These are phyloP conservation scores for Penicillium egyptiacum DNA, from an alignment of 495 filamentous ascomycete species.

Conservation along the genomic window DNA sequence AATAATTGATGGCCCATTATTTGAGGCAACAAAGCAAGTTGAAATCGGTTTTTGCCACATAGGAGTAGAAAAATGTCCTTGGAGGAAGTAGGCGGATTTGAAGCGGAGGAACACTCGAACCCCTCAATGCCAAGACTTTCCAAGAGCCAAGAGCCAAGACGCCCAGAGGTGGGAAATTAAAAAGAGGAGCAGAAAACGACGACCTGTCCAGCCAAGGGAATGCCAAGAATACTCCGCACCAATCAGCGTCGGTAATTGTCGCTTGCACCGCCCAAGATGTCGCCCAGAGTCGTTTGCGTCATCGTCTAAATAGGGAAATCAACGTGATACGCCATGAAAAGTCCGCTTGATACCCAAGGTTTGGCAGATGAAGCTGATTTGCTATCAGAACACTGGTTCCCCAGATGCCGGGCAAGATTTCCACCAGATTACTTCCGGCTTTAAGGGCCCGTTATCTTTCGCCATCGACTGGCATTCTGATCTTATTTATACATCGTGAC, in stretches of 20 bases:
- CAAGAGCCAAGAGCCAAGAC: conserved; percentile 29
- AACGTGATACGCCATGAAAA: conserved; percentile 18
- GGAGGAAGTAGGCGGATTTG: conserved; percentile 26
- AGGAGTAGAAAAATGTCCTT: background rate
- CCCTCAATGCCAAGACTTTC: conserved; percentile 33
- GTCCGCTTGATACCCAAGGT: conserved; percentile 15
- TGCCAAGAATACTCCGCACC: conserved; percentile 20
- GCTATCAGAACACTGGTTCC: conserved; percentile 9
- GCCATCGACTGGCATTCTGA: conserved; percentile 17
- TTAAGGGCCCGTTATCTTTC: conserved; percentile 9
- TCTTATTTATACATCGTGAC: conserved; percentile 22
- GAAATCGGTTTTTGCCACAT: background rate
- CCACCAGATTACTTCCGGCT: conserved; percentile 14
- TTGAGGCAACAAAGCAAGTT: background rate
- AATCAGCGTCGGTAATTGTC: conserved; percentile 20
- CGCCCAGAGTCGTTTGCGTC: conserved; percentile 36
- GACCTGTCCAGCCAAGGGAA: background rate
- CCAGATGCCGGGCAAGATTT: conserved; percentile 12
- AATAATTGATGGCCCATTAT: conserved; percentile 4
- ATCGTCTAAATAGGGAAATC: conserved; percentile 13
- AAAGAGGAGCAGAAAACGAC: background rate
- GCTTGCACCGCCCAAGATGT: conserved; percentile 20
- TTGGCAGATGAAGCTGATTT: conserved; percentile 18
- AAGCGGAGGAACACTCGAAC: conserved; percentile 29
- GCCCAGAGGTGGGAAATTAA: background rate